Evolutionary conservation across 805 yeast species (phyloP), one percentile per base, ranked within the genome.

Genomic region (Blastobotrys parvus): DNA sequence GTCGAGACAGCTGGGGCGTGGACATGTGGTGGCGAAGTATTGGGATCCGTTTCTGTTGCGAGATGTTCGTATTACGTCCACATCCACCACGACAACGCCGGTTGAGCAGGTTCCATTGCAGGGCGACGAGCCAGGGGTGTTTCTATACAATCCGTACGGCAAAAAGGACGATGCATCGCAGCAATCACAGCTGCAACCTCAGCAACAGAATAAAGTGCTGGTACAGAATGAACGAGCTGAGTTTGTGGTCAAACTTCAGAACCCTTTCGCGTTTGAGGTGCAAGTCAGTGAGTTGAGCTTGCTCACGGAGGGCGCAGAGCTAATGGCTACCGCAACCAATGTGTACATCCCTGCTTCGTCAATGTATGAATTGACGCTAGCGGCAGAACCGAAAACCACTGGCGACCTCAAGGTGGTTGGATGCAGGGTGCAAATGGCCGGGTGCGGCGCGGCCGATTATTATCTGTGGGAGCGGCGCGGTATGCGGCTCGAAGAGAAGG

Each of bases 191-290:
- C n/a, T n/a, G n/a, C 15, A 25, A n/a, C 17, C 8, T 4, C 5
- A 11, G 3, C 39, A 22, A 20, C 25, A 23, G 19, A 30, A 23
- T 6, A 3, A 15, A 16, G 55, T 67, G 16, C 50, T 78, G 4
- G 78, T 79, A 15, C 75, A 74, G 49, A 83, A 78, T 27, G 95
- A 87, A 42, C 66, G 73, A 3, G 72, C 75, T 10, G 82, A 77
- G 44, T 65, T 83, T 15, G 57, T 65, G 4, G 63, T 85, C 1
- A 63, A 68, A 2, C 54, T 89, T 6, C 88, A 82, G 55, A 90
- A 90, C 57, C 95, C 95, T 6, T 86, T 77, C 62, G 74, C 75
- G 4, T 86, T 85, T 59, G 86, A 81, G 34, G 64, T 89, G 11
- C 79, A 75, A 31, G 63, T 89, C 3, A 65, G 68, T 16, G 57